Evolutionary conservation across 2,329 filamentous ascomycete genomes (phyloP), one percentile per base, ranked within the genome.

Genomic region (Aspergillus bombycis): DNA sequence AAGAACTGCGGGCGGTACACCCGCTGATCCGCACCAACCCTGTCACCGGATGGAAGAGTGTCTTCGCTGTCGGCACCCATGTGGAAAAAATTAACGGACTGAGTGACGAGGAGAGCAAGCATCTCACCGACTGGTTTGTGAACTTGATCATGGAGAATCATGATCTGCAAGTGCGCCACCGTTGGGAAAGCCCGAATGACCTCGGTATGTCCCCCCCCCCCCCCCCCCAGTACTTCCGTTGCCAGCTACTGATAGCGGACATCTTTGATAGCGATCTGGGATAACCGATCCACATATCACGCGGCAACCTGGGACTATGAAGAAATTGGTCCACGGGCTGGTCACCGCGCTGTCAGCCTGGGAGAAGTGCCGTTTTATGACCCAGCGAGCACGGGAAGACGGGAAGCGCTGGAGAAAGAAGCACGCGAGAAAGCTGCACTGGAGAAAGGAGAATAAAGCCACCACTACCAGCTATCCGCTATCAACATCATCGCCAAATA

Each of bases 271-370:
- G 85, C 84, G 1, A 86, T 87, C 65, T 87, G 85, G 85, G 85
- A 88, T 66, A 87, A 87, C 67, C 77, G 85, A 7, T 83, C 79
- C n/a, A 82, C 82, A 1, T 87, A 83, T 68, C 85, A 87, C 66
- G 80, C 82, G 2, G 85, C 84, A 0, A 87, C 84, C 0, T 80
- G 80, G 16, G 85, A 87, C 66, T 84, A 85, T 65, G 75, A 79
- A 36, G 34, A 36, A 12, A 36, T 80, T 9, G 85, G 84, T 1
- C 79, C 84, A 66, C 73, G 85, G 4, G 78, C 77, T 11, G 85
- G 85, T 0, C 80, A 82, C 36, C 72, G 85, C 1, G 83, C 80
- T 3, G 84, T 86, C 7, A 82, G 84, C 5, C 67, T 87, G 16
- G 85, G 85, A 0, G 85, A 87, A 74, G 76, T 74, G 69, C 84